Base-by-base conservation (phyloP, 2,329 filamentous ascomycete genomes). In the Lizonia empirigonia region DNA sequence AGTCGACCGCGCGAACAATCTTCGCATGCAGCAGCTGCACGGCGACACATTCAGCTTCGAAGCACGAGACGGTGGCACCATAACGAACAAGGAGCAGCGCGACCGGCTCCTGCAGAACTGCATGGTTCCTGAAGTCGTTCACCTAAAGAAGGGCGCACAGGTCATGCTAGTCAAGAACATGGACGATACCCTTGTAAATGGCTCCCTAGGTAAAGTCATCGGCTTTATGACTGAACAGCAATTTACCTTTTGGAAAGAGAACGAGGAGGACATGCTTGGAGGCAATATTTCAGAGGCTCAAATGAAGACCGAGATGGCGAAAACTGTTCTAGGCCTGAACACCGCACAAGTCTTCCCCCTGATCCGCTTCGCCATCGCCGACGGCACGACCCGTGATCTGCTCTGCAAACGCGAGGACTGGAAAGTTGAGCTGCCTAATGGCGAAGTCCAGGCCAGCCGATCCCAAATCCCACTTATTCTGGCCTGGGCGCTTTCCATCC, bases 111-210 rank as follows among this genome's bases (percentile, higher is more conserved):
- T 99, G 5, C 74, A 83, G 5, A 96, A 93, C 67, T 96, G 95
- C 84, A 97, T 99, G 89, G 92, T 94, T 0, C 92, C 94, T 0
- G 87, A 88, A 62, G 69, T 75, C 0, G 83, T 99, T 16, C 85
- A 89, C 26, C 76, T 99, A 23, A 97, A 97, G 73, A 87, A 94
- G 56, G 90, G 91, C 8, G 90, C 94, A 0, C 95, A 99, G 70
- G 95, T 99, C 35, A 99, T 99, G 94, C 79, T 99, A n/a, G 97
- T 99, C 80, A 99, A 99, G 74, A 99, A 99, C 64, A 87, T 97
- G 76, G 94, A 99, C 67, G 91, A 96, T 30, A 87, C 85, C 0
- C 81, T 99, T 0, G 94, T 97, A 61, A 99, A 99, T 68, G 94
- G 94, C 4, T 96, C 93, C 0, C 80, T 99, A 8, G 94, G 94